phyloP scores from a whole-genome alignment of 2,329 filamentous ascomycete genomes.

The Falciphora oryzae region DNA sequence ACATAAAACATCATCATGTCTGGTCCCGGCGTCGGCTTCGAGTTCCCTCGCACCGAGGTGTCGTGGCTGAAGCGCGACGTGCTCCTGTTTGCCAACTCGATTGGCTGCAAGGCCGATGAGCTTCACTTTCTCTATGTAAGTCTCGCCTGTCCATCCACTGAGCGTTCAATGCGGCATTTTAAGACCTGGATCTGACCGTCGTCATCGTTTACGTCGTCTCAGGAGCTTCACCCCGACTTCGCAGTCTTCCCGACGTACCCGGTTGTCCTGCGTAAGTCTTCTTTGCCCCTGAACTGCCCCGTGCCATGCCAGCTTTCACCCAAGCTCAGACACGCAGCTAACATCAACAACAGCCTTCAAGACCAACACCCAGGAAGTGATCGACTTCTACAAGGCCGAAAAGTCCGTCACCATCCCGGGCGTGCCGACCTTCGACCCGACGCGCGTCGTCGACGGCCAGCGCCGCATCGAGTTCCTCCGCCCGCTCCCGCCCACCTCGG shows the following conservation, averaged over 20 bases:
- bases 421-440: conserved; percentile 69
- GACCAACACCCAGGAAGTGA: conserved; percentile 65
- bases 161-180: neutral
- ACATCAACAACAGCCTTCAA: conserved; percentile 59
- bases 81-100: conserved; percentile 84
- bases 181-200: neutral
- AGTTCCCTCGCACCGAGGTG: conserved; percentile 70
- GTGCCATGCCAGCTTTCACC: neutral
- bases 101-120: conserved; percentile 78
- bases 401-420: conserved; percentile 63
- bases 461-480: conserved; percentile 73
- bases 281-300: conserved; percentile 6
- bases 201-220: conserved; percentile 6
- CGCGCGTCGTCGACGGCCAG: conserved; percentile 76
- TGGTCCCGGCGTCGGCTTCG: conserved; percentile 62
- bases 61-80: conserved; percentile 85
- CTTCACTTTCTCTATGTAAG: conserved; percentile 86
- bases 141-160: conserved; percentile 4
- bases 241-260: conserved; percentile 85
- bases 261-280: conserved; percentile 62
- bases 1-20: conserved; percentile 30
- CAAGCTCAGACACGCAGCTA: neutral
- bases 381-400: conserved; percentile 76
- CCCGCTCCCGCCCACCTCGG: conserved; percentile 65
- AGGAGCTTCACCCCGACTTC: conserved; percentile 87